Evolutionary conservation across 1,284 basidiomycete genomes (phyloP).

Genomic region (Microbotryum intermedium): DNA sequence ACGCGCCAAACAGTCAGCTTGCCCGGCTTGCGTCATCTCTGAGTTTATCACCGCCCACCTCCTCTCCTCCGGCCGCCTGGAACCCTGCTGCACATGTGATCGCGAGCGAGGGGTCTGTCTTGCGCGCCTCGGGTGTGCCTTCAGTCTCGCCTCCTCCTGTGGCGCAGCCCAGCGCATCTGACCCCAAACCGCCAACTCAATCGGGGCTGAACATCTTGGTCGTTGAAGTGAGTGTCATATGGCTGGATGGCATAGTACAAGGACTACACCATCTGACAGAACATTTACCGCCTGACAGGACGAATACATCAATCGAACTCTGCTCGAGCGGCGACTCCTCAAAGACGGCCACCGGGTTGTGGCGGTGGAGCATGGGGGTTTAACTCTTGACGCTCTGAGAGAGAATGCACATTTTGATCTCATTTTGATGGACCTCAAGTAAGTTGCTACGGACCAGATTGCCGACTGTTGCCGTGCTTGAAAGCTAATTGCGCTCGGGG

Average conservation of each 20-base stretch:
- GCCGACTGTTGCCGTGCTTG: neutral
- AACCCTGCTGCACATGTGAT: too few relatives aligned
- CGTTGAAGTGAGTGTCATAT: conserved; percentile 50
- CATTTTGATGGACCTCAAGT: conserved; percentile 79
- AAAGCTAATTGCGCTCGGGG: neutral
- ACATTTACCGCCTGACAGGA: conserved; percentile 45
- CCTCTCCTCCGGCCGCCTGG: neutral
- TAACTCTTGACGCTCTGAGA: conserved; percentile 57
- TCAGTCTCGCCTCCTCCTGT: conserved; percentile 1
- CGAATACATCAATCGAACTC: conserved; percentile 65
- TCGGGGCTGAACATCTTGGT: conserved; percentile 52
- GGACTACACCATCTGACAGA: neutral
- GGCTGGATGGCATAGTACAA: neutral
- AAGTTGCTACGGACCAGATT: conserved; percentile 34
- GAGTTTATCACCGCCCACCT: neutral
- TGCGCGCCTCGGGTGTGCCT: neutral
- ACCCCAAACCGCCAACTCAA: conserved; percentile 6
- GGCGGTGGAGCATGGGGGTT: conserved; percentile 66
- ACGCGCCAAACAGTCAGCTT: neutral
- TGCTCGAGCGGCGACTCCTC: conserved; percentile 60
- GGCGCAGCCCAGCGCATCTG: conserved; percentile 3
- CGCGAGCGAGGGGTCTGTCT: neutral
- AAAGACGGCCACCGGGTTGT: conserved; percentile 61
- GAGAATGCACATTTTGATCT: conserved; percentile 58
- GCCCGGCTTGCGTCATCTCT: neutral